These are phyloP conservation scores for Pochonia chlamydosporia DNA, from an alignment of 2,329 filamentous ascomycete species.

Conservation along the genomic window DNA sequence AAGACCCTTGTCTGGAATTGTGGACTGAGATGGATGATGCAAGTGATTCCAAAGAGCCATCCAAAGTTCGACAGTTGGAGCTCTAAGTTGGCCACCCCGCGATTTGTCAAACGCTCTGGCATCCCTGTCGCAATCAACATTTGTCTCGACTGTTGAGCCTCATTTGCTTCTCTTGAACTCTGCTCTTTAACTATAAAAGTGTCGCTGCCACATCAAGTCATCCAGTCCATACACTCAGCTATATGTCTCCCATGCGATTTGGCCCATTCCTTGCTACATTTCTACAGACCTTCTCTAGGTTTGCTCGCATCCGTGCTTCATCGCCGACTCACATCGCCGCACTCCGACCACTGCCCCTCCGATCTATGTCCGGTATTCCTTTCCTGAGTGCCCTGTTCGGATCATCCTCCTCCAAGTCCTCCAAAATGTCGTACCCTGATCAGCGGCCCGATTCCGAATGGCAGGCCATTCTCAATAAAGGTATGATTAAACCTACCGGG, in stretches of 20 bases:
- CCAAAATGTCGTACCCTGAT: slow-evolving; percentile 70
- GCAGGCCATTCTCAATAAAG: slow-evolving; percentile 70
- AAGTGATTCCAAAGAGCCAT: slow-evolving; percentile 12
- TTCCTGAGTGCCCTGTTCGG: slow-evolving; percentile 73
- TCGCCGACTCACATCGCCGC: slow-evolving; percentile 14
- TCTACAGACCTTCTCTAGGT: slow-evolving; percentile 40
- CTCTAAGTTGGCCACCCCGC: slow-evolving; percentile 7
- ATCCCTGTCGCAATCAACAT: neutral
- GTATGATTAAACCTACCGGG: slow-evolving; percentile 21
- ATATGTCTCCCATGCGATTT: slow-evolving; percentile 40
- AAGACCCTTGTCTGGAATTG: neutral
- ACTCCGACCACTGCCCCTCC: slow-evolving; percentile 22
- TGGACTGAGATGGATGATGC: slow-evolving; percentile 11
- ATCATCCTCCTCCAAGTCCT: slow-evolving; percentile 48
- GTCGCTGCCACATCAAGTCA: neutral
- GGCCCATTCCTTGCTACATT: slow-evolving; percentile 41
- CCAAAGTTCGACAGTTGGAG: neutral
- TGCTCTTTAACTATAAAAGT: neutral
- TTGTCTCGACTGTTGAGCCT: neutral
- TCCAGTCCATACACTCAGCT: neutral
- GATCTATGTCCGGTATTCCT: slow-evolving; percentile 71
- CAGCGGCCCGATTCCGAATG: slow-evolving; percentile 79
- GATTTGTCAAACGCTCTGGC: slow-evolving; percentile 2
- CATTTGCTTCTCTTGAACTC: neutral
- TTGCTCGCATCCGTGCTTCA: slow-evolving; percentile 27